Conservation (phyloP, 106 monocot species). For the Apostasia shenzhenica region DNA sequence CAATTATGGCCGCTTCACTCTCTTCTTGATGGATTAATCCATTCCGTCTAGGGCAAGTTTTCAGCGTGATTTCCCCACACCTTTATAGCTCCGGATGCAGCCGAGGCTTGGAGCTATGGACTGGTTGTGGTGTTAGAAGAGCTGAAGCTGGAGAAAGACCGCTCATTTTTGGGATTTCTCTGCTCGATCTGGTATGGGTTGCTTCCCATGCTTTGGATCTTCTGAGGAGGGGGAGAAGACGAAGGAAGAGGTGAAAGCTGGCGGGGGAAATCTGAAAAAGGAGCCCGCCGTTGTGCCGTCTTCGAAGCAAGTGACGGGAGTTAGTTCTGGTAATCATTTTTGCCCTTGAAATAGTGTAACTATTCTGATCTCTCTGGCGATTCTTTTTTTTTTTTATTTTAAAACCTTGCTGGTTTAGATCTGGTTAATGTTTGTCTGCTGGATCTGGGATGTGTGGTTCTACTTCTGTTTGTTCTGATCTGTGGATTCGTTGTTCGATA, state of each 20-base stretch:
- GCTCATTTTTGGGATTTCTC: background rate
- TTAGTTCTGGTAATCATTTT: constrained; percentile 30
- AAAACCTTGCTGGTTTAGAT: background rate
- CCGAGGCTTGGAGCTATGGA: background rate
- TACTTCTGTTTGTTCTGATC: background rate
- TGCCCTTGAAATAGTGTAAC: background rate
- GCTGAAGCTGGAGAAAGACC: constrained; percentile 3
- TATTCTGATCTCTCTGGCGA: background rate
- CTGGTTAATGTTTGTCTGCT: background rate
- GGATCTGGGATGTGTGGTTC: background rate
- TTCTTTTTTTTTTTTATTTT: background rate
- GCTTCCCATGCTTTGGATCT: constrained; percentile 51
- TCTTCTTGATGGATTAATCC: background rate
- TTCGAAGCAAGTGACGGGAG: constrained; percentile 28
- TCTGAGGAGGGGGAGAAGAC: constrained; percentile 9
- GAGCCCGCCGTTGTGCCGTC: constrained; percentile 21
- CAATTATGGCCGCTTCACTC: constrained; percentile 1
- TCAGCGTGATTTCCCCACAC: background rate
- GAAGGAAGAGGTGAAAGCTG: constrained; percentile 4
- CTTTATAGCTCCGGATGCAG: background rate
- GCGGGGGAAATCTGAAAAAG: constrained; percentile 35
- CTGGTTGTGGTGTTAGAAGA: background rate
- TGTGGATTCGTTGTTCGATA: background rate
- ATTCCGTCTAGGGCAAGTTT: constrained; percentile 9
- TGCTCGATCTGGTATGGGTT: constrained; percentile 34